Percentiles rank a stretch among this genome's conserved stretches.
Evolutionary conservation across 2,329 filamentous ascomycete species (phyloP).

Genomic region (Diplodia seriata): DNA sequence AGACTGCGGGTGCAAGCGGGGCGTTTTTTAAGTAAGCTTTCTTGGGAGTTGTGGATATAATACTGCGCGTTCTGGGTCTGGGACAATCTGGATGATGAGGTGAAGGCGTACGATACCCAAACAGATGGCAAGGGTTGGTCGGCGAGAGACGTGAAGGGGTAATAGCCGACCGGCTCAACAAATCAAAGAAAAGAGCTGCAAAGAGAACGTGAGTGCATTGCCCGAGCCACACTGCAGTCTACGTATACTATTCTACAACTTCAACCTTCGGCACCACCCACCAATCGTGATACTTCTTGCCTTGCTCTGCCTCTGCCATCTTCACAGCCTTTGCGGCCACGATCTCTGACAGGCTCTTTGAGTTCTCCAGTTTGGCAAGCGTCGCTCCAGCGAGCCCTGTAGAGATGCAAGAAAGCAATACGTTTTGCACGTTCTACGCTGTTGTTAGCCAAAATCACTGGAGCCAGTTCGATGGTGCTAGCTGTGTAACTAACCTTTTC

Average conservation of each 20-base stretch:
- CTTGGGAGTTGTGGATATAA: not conserved
- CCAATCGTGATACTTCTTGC: slow-evolving; percentile 52
- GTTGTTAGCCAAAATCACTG: not conserved
- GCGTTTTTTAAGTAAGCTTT: not conserved
- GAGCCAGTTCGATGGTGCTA: not conserved
- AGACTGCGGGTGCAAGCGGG: not conserved
- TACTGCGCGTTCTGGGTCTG: not conserved
- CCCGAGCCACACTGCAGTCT: not conserved
- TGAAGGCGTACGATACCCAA: not conserved
- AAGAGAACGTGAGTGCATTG: not conserved
- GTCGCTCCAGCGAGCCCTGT: slow-evolving; percentile 42
- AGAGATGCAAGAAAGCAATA: slow-evolving; percentile 40
- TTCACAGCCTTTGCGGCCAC: slow-evolving; percentile 13
- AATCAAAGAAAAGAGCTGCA: not conserved
- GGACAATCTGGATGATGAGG: not conserved
- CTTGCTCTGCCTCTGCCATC: slow-evolving; percentile 39
- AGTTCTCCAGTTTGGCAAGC: slow-evolving; percentile 36
- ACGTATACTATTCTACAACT: slow-evolving; percentile 33
- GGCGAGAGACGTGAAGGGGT: not conserved
- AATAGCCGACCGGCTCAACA: not conserved
- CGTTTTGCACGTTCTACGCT: slow-evolving; percentile 22
- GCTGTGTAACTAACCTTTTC: slow-evolving; percentile 39
- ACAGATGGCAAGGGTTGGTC: not conserved
- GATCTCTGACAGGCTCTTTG: slow-evolving; percentile 26
- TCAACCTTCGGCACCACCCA: slow-evolving; percentile 56